Evolutionary conservation across 2,329 filamentous ascomycete species (phyloP).

Genomic region (Hypomyces rosellus): DNA sequence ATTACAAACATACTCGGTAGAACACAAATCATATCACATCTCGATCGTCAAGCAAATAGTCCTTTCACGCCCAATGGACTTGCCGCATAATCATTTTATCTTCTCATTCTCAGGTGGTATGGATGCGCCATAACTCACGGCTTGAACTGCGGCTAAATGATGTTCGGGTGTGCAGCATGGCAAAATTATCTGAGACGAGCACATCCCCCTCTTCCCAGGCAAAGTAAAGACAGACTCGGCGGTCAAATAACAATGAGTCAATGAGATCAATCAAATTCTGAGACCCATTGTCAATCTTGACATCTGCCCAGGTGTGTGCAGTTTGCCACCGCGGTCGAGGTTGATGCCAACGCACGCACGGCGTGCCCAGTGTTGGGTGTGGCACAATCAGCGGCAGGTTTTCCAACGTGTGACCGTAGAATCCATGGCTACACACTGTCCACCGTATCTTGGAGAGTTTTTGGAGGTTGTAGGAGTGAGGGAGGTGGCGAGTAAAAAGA

Average conservation of each 20-base stretch:
- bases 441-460: conserved; percentile 7
- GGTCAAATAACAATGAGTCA: conserved; percentile 41
- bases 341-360: conserved; percentile 49
- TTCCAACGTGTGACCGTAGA: neutral
- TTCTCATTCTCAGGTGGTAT: conserved; percentile 32
- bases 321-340: conserved; percentile 48
- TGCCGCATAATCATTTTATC: too few relatives aligned
- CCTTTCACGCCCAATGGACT: too few relatives aligned
- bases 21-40: too few relatives aligned
- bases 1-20: too few relatives aligned
- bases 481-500: neutral
- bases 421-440: conserved; percentile 3
- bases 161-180: conserved; percentile 43
- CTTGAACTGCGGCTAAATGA: conserved; percentile 36
- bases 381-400: conserved; percentile 37
- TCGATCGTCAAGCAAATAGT: too few relatives aligned
- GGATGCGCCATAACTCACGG: conserved; percentile 45
- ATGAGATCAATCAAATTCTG: conserved; percentile 26
- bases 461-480: conserved; percentile 1
- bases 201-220: conserved; percentile 50
- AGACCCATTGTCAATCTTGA: conserved; percentile 34
- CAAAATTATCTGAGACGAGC: conserved; percentile 44
- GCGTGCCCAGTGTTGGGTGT: conserved; percentile 38
- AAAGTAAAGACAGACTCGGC: conserved; percentile 43
- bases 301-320: conserved; percentile 38